A percentile compares a stretch with the other conserved stretches of the same genome.
phyloP scores from a whole-genome alignment of 129 eudicot species.

The Pulicaria dysenterica region DNA sequence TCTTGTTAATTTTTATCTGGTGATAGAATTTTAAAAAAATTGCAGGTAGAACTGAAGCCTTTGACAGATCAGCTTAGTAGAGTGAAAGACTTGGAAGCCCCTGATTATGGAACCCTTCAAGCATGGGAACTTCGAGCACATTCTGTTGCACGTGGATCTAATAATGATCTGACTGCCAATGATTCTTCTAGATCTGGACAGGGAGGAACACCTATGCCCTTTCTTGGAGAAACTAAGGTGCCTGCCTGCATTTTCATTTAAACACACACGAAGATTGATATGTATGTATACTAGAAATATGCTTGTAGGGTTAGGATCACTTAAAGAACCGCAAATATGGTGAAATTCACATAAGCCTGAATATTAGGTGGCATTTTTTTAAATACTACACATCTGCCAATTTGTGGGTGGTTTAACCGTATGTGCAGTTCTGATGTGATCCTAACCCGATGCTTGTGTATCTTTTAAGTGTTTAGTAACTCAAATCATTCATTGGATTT shows the following conservation, averaged over 20 bases:
- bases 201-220: constrained; percentile 83
- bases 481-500: neutral
- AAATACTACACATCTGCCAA: too few species aligned
- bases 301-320: too few species aligned
- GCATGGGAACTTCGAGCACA: constrained; percentile 82
- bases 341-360: too few species aligned
- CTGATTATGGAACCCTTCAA: constrained; percentile 83
- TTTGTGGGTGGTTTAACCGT: too few species aligned
- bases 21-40: constrained; percentile 32
- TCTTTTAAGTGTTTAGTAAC: neutral
- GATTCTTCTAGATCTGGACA: constrained; percentile 57
- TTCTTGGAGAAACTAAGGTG: constrained; percentile 88
- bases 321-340: too few species aligned
- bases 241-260: constrained; percentile 1
- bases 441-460: too few species aligned
- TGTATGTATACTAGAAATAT: neutral
- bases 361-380: too few species aligned
- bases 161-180: constrained; percentile 48
- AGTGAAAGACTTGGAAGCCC: constrained; percentile 80
- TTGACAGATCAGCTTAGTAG: constrained; percentile 64
- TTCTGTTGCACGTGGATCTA: constrained; percentile 63
- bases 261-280: neutral
- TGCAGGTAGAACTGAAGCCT: constrained; percentile 85
- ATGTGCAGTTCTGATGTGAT: too few species aligned
- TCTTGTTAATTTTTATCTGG: neutral